phyloP scores from a whole-genome alignment of 768 basidiomycete species.

The Pisolithus microcarpus region DNA sequence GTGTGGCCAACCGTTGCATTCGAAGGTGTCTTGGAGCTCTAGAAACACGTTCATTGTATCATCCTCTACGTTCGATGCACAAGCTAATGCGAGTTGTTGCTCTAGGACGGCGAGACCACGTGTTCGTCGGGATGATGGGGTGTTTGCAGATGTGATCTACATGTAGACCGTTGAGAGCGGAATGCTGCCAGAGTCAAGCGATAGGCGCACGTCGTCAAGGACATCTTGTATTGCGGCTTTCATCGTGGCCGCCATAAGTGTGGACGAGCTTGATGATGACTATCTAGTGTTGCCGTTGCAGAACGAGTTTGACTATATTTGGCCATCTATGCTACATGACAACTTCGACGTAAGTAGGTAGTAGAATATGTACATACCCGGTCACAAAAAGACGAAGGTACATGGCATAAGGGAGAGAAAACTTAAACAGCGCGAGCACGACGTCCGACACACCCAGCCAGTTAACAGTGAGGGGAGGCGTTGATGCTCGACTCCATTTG shows the following conservation, averaged over 20 bases:
- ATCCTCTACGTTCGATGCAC: conserved; percentile 35
- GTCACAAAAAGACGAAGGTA: too few species aligned
- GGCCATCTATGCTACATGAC: too few species aligned
- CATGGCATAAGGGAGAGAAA: too few species aligned
- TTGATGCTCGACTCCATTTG: too few species aligned
- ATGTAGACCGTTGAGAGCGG: conserved; percentile 9
- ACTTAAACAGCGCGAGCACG: too few species aligned
- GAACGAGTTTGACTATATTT: too few species aligned
- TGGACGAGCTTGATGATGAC: background rate
- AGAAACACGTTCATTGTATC: conserved; percentile 49
- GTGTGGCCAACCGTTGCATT: conserved; percentile 64
- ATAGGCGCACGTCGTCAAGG: conserved; percentile 56
- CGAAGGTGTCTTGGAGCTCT: conserved; percentile 69
- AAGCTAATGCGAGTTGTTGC: conserved; percentile 45
- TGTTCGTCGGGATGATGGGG: conserved; percentile 43
- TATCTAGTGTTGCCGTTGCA: too few species aligned
- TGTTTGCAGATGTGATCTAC: conserved; percentile 60
- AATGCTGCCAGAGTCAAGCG: background rate
- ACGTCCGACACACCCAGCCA: too few species aligned
- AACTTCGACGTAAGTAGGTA: too few species aligned
- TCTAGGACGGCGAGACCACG: conserved; percentile 53
- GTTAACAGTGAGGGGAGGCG: too few species aligned
- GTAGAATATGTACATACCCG: too few species aligned
- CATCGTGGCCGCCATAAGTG: conserved; percentile 22
- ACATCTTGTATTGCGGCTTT: conserved; percentile 48